Base-by-base conservation (phyloP, 306 rosid genomes). In the Cicer yamashitae region DNA sequence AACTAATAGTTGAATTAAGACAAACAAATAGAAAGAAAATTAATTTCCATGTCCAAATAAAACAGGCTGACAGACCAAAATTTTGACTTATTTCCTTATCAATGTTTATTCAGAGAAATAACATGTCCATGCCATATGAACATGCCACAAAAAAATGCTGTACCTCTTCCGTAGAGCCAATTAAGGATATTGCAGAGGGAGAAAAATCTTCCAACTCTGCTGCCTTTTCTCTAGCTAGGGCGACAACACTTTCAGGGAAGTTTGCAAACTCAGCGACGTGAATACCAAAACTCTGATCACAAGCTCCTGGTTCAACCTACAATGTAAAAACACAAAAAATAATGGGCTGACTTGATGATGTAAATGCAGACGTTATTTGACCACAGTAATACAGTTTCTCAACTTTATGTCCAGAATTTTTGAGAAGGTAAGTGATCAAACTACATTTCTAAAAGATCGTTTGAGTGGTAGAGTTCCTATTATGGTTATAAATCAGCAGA, bases 261-360 rank as follows among this genome's bases (percentile, higher is more conserved):
- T 91, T 94, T 60, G 98, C 98, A 71, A 94, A 94, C 79, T 94
- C 98, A 34, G 98, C 96, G 60, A 94, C 99, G 73, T 94, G 99
- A 79, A 94, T 94, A 30, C 99, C 97, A 25, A 94, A 94, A 87
- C 99, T 92, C 89, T 94, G 97, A 86, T 94, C 99, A 79, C 97
- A 94, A 76, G 99, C 92, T 78, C 99, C 96, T 71, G 96, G 93
- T 81, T 94, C 97, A 7, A 94, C 99, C 99, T 94, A 88, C 64
- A 83, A 78, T 77, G 80, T 34, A 69, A 30, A 63, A 79, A n/a
- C 64, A 67, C 46, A 43, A 6, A 72, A 74, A 72, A 66, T 7
- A 73, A 69, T 51, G 61, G 73, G 59, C 14, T 47, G 45, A 68
- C 37, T 30, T 30, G 39, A 34, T 60, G 45, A 34, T 44, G 77